Conservation (phyloP, 805 yeast species). For the Cyberlindnera bimundalis region DNA sequence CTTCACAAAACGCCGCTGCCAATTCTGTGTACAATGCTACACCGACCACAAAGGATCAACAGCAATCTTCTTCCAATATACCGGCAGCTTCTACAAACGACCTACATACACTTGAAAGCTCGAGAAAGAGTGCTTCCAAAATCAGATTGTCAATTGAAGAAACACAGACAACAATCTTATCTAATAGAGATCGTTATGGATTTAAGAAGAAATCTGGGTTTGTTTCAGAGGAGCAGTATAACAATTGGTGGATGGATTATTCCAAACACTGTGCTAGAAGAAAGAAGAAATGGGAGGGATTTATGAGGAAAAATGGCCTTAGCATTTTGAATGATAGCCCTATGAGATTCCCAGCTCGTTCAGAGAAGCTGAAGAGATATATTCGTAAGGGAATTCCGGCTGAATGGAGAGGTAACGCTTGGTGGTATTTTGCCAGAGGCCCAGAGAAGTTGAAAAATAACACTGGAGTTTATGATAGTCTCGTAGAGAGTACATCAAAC, state of each 20-base stretch:
- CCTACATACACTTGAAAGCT: constrained; percentile 9
- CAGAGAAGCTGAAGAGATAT: constrained; percentile 75
- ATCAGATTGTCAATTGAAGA: constrained; percentile 16
- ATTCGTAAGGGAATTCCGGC: constrained; percentile 93
- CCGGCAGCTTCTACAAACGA: constrained; percentile 6
- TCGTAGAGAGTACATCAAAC: constrained; percentile 55
- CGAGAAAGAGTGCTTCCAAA: constrained; percentile 14
- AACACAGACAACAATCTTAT: constrained; percentile 9
- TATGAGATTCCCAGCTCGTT: constrained; percentile 67
- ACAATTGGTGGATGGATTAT: constrained; percentile 74
- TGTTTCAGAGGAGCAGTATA: constrained; percentile 53
- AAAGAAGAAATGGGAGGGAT: constrained; percentile 69
- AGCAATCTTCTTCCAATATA: not conserved
- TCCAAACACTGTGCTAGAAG: constrained; percentile 59
- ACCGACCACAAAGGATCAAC: not conserved
- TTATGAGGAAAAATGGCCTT: constrained; percentile 69
- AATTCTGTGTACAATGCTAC: not conserved
- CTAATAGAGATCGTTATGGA: constrained; percentile 71
- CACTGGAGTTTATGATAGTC: constrained; percentile 67
- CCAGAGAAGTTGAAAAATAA: constrained; percentile 65
- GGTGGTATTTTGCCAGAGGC: constrained; percentile 95
- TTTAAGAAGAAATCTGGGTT: constrained; percentile 64
- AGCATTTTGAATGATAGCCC: constrained; percentile 47
- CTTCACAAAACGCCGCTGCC: not conserved
- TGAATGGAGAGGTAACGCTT: constrained; percentile 95